Base-by-base conservation (phyloP, 164 flowering plant genomes). In the Piper betle region DNA sequence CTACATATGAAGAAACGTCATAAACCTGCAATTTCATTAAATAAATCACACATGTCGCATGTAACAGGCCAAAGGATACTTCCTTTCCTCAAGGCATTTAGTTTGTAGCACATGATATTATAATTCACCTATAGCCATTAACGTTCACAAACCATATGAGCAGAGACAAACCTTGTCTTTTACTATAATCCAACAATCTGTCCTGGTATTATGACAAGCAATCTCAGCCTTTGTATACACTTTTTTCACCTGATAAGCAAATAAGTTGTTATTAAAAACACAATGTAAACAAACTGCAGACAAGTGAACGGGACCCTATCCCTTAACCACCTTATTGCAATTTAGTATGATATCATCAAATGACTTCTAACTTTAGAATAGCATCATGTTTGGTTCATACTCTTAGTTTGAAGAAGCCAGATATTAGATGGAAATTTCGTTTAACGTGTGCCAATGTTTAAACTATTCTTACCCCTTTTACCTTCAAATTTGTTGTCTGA, bases 111-210 rank as follows among this genome's bases (percentile, higher is more conserved):
- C 33, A 33, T 38, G 46, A 52, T 41, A 12, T 59, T 7, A 17
- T 12, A 12, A 37, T 52, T n/a, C 17, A 20, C 19, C 40, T 53
- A 16, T 38, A n/a, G 42, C 13, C 39, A n/a, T 12, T 13, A 55
- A 33, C 39, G 10, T 38, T 2, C 4, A 6, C 25, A 43, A 11
- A 55, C 19, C 16, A 50, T 37, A 57, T 4, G n/a, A 57, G 40
- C 42, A n/a, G 2, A 15, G 13, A 57, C 37, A 41, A 42, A 59
- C 98, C 94, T 83, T 93, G 65, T 84, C 75, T 72, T 93, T 93
- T 67, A 93, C 82, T 67, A 90, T 90, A 69, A 93, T 79, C 98
- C 98, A 93, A 75, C 98, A 93, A 71, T 93, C 94, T 5, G 80
- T 84, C 76, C 87, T 82, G 73, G 75, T 80, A 72, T 87, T 85